Percentiles rank a stretch among this genome's conserved stretches.
phyloP scores from a whole-genome alignment of 345 rosid species.

The Clausena lansium region DNA sequence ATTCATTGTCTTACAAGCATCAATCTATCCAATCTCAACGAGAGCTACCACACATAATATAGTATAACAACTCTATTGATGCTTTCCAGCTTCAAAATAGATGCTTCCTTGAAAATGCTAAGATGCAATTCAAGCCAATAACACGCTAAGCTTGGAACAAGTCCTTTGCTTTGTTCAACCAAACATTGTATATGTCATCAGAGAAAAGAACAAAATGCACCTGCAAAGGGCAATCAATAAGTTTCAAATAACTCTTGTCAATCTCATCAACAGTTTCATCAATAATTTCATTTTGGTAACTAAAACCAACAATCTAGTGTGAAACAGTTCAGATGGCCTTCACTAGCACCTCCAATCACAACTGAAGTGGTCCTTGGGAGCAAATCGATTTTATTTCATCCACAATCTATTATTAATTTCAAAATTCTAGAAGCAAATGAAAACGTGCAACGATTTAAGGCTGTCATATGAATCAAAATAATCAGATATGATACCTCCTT shows the following conservation, averaged over 20 bases:
- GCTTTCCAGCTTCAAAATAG: not conserved
- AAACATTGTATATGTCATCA: conserved; percentile 50
- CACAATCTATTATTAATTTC: not conserved
- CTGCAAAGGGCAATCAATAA: conserved; percentile 34
- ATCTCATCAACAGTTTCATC: not conserved
- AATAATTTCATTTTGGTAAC: not conserved
- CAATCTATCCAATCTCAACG: not conserved
- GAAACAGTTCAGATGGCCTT: not conserved
- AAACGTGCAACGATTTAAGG: not conserved
- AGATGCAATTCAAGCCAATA: not conserved
- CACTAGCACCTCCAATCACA: not conserved
- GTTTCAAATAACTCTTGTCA: not conserved
- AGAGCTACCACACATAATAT: not conserved
- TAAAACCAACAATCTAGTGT: not conserved
- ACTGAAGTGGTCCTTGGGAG: not conserved
- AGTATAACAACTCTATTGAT: too few relatives aligned
- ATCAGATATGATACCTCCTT: conserved; percentile 59
- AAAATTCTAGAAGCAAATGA: not conserved
- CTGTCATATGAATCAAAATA: conserved; percentile 3
- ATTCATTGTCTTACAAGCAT: not conserved
- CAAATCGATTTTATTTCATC: not conserved
- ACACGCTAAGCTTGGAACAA: conserved; percentile 29
- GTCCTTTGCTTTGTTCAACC: conserved; percentile 73
- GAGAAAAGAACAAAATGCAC: conserved; percentile 75
- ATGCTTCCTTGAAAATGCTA: not conserved